phyloP scores from a whole-genome alignment of 345 rosid genomes.

The Hevea brasiliensis region DNA sequence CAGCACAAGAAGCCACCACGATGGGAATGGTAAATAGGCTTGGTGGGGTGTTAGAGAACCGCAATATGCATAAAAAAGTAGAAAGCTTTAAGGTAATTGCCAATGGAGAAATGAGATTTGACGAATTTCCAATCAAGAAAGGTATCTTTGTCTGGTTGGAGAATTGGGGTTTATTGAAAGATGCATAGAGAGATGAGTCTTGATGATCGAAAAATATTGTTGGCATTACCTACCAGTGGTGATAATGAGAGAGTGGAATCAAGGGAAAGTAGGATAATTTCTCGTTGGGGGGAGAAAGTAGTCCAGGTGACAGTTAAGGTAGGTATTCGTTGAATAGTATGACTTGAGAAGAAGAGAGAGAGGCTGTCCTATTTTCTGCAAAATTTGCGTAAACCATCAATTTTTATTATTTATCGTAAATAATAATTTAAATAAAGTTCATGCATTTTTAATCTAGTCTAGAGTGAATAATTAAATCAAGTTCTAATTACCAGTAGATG shows the following conservation, averaged over 20 bases:
- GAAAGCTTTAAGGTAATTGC: conserved; percentile 41
- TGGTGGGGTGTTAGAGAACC: conserved; percentile 30
- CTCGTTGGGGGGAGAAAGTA: conserved; percentile 31
- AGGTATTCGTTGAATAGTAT: conserved; percentile 31
- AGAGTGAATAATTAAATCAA: no score
- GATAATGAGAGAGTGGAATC: conserved; percentile 49
- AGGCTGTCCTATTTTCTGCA: no score
- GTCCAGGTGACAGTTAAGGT: conserved; percentile 37
- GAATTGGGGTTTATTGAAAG: conserved; percentile 29
- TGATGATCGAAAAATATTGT: conserved; percentile 53
- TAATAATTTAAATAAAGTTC: no score
- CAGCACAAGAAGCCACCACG: conserved; percentile 64
- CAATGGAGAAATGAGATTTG: conserved; percentile 64
- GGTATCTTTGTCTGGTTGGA: conserved; percentile 46
- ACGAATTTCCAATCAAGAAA: conserved; percentile 79
- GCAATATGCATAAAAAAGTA: conserved; percentile 46
- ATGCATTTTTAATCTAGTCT: no score
- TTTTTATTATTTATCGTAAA: no score
- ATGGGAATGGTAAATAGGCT: conserved; percentile 62
- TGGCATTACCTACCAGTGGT: conserved; percentile 52
- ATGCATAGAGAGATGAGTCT: conserved; percentile 59
- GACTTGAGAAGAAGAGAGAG: conserved; percentile 14
- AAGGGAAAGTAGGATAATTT: conserved; percentile 35
- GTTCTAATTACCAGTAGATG: no score
- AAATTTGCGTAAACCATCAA: no score